These are phyloP conservation scores for Pseudogymnoascus pannorum DNA, from an alignment of 2,329 filamentous ascomycete genomes.

Conservation along the genomic window DNA sequence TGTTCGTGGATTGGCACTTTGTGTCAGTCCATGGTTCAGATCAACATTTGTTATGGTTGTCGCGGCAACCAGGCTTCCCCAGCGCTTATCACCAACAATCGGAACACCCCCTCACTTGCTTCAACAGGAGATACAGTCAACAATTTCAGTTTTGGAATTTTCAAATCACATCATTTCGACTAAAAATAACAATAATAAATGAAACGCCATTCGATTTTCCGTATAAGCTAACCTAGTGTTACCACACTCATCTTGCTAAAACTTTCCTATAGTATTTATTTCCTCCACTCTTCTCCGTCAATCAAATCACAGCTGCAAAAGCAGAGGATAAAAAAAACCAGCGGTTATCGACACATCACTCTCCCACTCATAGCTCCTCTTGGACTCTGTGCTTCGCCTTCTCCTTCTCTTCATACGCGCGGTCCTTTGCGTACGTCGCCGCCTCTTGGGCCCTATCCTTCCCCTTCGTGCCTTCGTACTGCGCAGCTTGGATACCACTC, in stretches of 20 bases:
- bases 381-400: slow-evolving; percentile 27
- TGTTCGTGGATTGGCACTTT: not conserved
- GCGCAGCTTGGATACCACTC: slow-evolving; percentile 38
- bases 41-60: slow-evolving; percentile 1
- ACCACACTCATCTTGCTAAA: not conserved
- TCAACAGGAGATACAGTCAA: too few species aligned
- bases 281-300: not conserved
- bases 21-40: slow-evolving; percentile 2
- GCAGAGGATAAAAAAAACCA: not conserved
- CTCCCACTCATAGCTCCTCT: slow-evolving; percentile 17
- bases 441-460: slow-evolving; percentile 33
- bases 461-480: slow-evolving; percentile 36
- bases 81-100: not conserved
- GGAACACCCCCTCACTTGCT: not conserved
- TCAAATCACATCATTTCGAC: not conserved
- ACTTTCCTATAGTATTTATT: not conserved
- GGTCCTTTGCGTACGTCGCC: slow-evolving; percentile 27
- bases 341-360: not conserved
- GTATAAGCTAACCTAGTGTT: not conserved
- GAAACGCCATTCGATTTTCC: not conserved
- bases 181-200: not conserved
- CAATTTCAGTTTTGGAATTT: too few species aligned
- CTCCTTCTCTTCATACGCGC: slow-evolving; percentile 31
- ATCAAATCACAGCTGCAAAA: not conserved
- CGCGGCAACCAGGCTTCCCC: not conserved